Evolutionary conservation across 257 asterid genomes (phyloP).

Genomic region (Nicotiana tomentosiformis): DNA sequence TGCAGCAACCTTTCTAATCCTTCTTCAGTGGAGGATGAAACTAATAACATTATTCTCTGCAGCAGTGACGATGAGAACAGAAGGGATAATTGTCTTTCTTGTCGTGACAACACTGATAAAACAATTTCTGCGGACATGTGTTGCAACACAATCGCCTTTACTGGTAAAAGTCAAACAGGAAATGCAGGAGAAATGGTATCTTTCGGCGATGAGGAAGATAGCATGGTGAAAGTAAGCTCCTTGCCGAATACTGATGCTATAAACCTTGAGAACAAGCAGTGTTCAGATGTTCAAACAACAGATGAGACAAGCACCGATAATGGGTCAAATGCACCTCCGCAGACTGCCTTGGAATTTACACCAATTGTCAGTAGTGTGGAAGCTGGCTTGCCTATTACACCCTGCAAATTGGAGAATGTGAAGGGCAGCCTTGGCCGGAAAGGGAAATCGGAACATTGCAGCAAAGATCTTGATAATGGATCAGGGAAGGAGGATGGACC

Average conservation of each 20-base stretch:
- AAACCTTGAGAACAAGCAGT: constrained; percentile 24
- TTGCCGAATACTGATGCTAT: constrained; percentile 13
- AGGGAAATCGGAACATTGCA: constrained; percentile 24
- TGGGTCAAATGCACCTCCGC: constrained; percentile 34
- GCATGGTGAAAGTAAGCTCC: constrained; percentile 25
- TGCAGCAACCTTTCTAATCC: constrained; percentile 88
- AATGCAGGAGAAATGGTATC: constrained; percentile 24
- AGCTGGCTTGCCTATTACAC: constrained; percentile 49
- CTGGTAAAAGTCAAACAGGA: constrained; percentile 28
- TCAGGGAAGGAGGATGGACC: constrained; percentile 51
- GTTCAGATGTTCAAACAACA: constrained; percentile 24
- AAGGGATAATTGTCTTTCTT: constrained; percentile 32
- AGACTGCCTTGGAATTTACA: constrained; percentile 39
- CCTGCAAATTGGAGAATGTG: constrained; percentile 46
- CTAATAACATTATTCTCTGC: constrained; percentile 43
- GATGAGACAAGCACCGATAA: constrained; percentile 45
- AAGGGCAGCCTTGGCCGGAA: constrained; percentile 42
- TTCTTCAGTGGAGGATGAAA: constrained; percentile 83
- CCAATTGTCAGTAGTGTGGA: constrained; percentile 29
- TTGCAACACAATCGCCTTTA: neutral
- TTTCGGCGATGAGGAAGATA: constrained; percentile 37
- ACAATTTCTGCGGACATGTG: constrained; percentile 23
- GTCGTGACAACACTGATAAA: constrained; percentile 27
- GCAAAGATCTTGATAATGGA: constrained; percentile 30
- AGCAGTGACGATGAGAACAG: constrained; percentile 38